Conservation (phyloP, 108 stramenopile species). For the Cyclostephanos tholiformis region DNA sequence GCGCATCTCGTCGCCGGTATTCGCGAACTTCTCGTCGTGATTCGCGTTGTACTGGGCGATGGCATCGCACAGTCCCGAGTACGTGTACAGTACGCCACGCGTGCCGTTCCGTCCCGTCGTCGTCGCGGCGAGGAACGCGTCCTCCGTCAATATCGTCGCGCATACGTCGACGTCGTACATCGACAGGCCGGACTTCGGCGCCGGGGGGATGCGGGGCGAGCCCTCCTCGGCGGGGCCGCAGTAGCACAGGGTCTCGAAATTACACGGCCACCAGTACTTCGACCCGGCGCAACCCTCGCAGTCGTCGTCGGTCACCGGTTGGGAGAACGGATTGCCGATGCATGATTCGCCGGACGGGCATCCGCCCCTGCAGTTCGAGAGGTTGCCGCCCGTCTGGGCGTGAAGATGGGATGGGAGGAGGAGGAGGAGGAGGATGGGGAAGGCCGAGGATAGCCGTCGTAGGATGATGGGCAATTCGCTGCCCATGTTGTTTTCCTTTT, state of each 20-base stretch:
- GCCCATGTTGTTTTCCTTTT: not conserved
- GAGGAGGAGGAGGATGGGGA: not conserved
- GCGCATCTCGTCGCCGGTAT: slow-evolving; percentile 36
- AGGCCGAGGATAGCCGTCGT: not conserved
- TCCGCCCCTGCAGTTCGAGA: slow-evolving; percentile 49
- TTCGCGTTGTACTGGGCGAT: slow-evolving; percentile 32
- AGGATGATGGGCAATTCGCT: not conserved
- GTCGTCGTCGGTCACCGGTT: slow-evolving; percentile 31
- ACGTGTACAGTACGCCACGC: slow-evolving; percentile 33
- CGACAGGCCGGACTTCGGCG: slow-evolving; percentile 26
- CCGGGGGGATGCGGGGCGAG: slow-evolving; percentile 43
- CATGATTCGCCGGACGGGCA: slow-evolving; percentile 40
- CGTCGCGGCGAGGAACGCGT: slow-evolving; percentile 27
- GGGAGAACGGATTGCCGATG: slow-evolving; percentile 37
- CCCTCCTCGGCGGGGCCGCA: slow-evolving; percentile 21
- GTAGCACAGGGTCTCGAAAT: slow-evolving; percentile 50
- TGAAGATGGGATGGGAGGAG: not conserved
- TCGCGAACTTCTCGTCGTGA: slow-evolving; percentile 52
- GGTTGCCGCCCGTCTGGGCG: slow-evolving; percentile 19
- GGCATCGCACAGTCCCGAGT: slow-evolving; percentile 41
- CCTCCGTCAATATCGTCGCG: slow-evolving; percentile 32
- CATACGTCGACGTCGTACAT: slow-evolving; percentile 38
- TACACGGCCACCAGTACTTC: slow-evolving; percentile 52
- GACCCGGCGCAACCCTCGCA: slow-evolving; percentile 31
- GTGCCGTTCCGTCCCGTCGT: not conserved